Evolutionary conservation across 1,139 yeast genomes (phyloP).

Genomic region (Pichia terricola): DNA sequence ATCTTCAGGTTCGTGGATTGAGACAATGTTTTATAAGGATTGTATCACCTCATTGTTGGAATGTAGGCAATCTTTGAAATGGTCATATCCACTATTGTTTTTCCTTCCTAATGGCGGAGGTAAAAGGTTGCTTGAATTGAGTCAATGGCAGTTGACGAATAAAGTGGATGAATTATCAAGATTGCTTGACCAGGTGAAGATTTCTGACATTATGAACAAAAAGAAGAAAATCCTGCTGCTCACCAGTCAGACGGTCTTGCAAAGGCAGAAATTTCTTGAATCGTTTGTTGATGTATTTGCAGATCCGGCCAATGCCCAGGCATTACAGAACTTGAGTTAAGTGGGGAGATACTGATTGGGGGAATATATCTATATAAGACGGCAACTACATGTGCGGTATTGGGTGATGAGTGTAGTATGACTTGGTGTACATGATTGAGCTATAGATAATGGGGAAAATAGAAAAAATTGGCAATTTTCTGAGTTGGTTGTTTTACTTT

Average conservation of each 20-base stretch:
- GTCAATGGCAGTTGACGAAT: constrained; percentile 60
- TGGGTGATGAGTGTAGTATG: too few relatives aligned
- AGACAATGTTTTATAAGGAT: constrained; percentile 73
- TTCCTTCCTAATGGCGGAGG: constrained; percentile 43
- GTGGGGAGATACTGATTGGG: too few relatives aligned
- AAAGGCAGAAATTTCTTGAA: constrained; percentile 15
- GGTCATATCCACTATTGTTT: constrained; percentile 84
- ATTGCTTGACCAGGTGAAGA: constrained; percentile 49
- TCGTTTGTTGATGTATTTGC: constrained; percentile 15
- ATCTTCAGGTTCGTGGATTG: constrained; percentile 74
- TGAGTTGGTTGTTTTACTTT: too few relatives aligned
- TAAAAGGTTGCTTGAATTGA: constrained; percentile 59
- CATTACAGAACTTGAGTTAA: neutral
- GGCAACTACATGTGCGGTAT: too few relatives aligned
- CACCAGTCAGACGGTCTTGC: constrained; percentile 13
- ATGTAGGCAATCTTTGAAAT: constrained; percentile 72
- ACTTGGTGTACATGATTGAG: too few relatives aligned
- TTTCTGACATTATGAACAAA: constrained; percentile 34
- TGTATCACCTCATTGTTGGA: constrained; percentile 55
- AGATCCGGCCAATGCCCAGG: neutral
- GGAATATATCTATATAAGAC: too few relatives aligned
- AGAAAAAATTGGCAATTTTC: too few relatives aligned
- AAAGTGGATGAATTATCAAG: constrained; percentile 77
- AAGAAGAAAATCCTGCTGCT: constrained; percentile 35
- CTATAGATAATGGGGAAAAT: too few relatives aligned